Percentiles rank a stretch among this genome's conserved stretches.
phyloP scores from a whole-genome alignment of 139 green algal species.

The Tetradesmus lagerheimii region DNA sequence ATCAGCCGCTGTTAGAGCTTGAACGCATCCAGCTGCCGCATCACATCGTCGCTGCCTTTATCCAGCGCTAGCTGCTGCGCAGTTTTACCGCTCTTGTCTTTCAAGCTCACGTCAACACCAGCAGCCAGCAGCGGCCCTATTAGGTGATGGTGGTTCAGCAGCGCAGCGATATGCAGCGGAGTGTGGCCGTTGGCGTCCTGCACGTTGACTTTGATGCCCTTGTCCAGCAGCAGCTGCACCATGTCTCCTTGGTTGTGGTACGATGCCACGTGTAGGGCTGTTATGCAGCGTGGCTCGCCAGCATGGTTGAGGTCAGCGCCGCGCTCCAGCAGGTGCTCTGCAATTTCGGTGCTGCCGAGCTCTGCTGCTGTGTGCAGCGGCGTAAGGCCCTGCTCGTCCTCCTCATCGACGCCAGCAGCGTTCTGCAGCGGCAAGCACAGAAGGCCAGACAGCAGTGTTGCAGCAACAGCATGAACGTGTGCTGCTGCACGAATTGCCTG shows the following conservation, averaged over 20 bases:
- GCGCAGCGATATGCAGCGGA: conserved; percentile 42
- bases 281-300: conserved; percentile 30
- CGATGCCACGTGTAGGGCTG: conserved; percentile 38
- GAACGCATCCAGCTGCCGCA: conserved; percentile 47
- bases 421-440: neutral
- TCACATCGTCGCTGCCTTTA: conserved; percentile 43
- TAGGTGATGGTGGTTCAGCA: conserved; percentile 41
- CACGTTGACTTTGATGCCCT: conserved; percentile 32
- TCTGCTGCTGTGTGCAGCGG: conserved; percentile 47
- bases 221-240: conserved; percentile 43
- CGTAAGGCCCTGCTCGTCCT: conserved; percentile 43
- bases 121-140: conserved; percentile 36
- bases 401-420: conserved; percentile 35
- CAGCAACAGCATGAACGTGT: neutral
- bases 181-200: conserved; percentile 52
- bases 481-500: neutral
- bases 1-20: neutral
- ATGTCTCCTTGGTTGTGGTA: conserved; percentile 51
- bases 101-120: conserved; percentile 25
- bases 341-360: neutral
- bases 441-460: neutral
- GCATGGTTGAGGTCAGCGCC: conserved; percentile 38
- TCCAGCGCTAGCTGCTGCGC: conserved; percentile 44
- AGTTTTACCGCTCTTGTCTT: conserved; percentile 25
- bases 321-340: conserved; percentile 28